Base-by-base conservation (phyloP, 352 stramenopile genomes). In the Pythium dissotocum region DNA sequence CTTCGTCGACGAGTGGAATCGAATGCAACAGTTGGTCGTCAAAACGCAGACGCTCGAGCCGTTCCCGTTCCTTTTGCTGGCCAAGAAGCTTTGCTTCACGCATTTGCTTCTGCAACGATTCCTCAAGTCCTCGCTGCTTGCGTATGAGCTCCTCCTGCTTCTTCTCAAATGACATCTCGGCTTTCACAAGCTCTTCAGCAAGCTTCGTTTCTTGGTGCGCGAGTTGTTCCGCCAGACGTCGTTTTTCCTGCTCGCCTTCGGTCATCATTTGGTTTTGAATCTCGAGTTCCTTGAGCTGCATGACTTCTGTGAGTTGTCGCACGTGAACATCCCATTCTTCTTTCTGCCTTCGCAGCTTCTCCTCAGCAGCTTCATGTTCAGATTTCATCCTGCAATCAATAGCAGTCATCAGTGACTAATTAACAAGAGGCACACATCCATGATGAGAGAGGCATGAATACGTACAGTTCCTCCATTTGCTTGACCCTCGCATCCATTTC, bases 1-100 rank as follows among this genome's bases (percentile, higher is more conserved):
- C 88, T 73, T 97, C 89, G 38, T 94, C 89, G 26, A 97, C 73
- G 1, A 96, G 67, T 2, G 88, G 88, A 35, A 97, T 93, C 0
- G 83, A 86, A 16, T 82, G 71, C 14, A 97, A 61, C 4, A 97
- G 61, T n/a, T 90, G 72, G 35, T 95, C 83, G 44, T 96, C 88
- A n/a, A 96, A 92, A 24, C 80, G 75, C 6, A 79, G 68, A 10
- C 84, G 76, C 59, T 97, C 86, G 1, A 80, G 24, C 24, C 85
- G 76, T 49, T 96, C 88, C 10, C 87, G 79, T 18, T 95, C 87
- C 48, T 95, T 95, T 35, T 88, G 81, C 1, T 85, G 77, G 12
- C 81, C 75, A 16, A 91, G 57, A 6, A 84, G 62, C 44, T 90
- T 83, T 6, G 87, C 88, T 70, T 93, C 85, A 24, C 83, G 77